Evolutionary conservation across 2,329 filamentous ascomycete genomes (phyloP).

Genomic region (Talaromyces marneffei): DNA sequence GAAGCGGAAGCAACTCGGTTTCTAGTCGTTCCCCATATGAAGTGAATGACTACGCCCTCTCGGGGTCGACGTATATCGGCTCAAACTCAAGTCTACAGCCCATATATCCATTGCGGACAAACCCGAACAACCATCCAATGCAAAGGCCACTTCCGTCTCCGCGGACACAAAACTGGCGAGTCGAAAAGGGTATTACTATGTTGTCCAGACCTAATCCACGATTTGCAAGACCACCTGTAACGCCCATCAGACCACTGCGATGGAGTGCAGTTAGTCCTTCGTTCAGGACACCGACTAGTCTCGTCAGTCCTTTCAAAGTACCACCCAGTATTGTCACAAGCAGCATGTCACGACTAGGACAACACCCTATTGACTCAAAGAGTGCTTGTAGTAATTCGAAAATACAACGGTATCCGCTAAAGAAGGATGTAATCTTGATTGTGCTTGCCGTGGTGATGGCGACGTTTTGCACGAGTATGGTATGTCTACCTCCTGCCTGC

Average conservation of each 20-base stretch:
- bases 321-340: neutral
- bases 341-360: neutral
- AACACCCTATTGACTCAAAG: neutral
- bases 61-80: neutral
- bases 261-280: neutral
- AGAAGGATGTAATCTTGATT: neutral
- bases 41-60: neutral
- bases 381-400: neutral
- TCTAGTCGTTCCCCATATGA: neutral
- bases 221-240: neutral
- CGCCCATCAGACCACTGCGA: neutral
- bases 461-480: conserved; percentile 1
- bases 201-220: neutral
- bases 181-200: neutral
- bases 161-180: neutral
- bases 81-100: neutral
- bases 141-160: neutral
- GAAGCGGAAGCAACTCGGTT: neutral
- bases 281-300: neutral
- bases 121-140: neutral
- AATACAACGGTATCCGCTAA: neutral
- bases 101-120: neutral
- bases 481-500: neutral
- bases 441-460: neutral
- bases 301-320: neutral